Conservation (phyloP, 164 flowering plant genomes). For the Cinnamomum chago region DNA sequence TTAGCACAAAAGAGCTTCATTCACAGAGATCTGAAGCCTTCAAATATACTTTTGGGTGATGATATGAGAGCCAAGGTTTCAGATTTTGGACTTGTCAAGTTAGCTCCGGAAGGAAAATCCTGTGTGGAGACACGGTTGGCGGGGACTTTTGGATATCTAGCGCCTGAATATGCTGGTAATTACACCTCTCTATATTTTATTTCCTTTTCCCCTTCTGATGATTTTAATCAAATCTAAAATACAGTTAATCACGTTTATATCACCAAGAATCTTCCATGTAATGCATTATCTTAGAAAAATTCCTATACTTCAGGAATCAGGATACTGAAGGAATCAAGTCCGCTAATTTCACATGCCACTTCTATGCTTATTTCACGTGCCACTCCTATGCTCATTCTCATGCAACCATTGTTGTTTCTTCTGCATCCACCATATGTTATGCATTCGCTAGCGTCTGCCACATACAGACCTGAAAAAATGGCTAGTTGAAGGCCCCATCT, state of each 20-base stretch:
- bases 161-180: slow-evolving; percentile 58
- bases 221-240: neutral
- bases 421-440: too few relatives aligned
- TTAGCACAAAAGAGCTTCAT: slow-evolving; percentile 57
- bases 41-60: slow-evolving; percentile 49
- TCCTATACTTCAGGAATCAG: too few relatives aligned
- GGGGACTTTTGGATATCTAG: slow-evolving; percentile 62
- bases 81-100: slow-evolving; percentile 53
- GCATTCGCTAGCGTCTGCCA: too few relatives aligned
- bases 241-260: neutral
- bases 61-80: slow-evolving; percentile 56
- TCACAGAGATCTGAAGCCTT: slow-evolving; percentile 51
- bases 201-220: neutral
- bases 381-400: too few relatives aligned
- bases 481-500: too few relatives aligned
- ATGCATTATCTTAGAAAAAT: too few relatives aligned
- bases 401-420: too few relatives aligned
- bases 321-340: too few relatives aligned
- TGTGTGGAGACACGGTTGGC: slow-evolving; percentile 50
- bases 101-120: slow-evolving; percentile 47
- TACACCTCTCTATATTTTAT: neutral
- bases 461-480: too few relatives aligned
- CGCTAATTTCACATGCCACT: too few relatives aligned
- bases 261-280: neutral
- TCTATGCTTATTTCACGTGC: too few relatives aligned